A percentile compares a stretch with the other conserved stretches of the same genome.
phyloP scores from a whole-genome alignment of 805 yeast genomes.

The Kuraishia cidri region DNA sequence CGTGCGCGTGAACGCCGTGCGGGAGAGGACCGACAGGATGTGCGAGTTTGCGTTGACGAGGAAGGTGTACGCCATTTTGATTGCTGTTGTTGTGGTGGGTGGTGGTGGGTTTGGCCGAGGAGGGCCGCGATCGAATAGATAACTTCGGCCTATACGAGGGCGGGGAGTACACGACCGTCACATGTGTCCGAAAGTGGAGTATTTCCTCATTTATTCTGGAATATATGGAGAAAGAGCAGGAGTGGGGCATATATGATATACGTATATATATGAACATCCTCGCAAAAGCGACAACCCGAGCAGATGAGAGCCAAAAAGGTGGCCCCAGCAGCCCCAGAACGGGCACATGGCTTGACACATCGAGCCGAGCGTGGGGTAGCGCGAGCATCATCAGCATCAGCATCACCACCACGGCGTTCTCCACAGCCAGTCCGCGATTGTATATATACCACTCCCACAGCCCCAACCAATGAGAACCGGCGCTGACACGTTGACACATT shows the following conservation, averaged over 20 bases:
- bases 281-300: too few relatives aligned
- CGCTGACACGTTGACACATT: too few relatives aligned
- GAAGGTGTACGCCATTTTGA: background rate
- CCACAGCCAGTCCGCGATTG: too few relatives aligned
- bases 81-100: background rate
- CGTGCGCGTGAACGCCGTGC: conserved; percentile 9
- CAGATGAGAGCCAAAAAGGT: too few relatives aligned
- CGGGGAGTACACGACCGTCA: background rate
- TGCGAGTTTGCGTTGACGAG: background rate
- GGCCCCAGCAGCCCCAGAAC: too few relatives aligned
- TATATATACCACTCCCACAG: too few relatives aligned
- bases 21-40: background rate
- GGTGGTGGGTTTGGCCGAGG: background rate
- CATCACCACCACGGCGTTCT: too few relatives aligned
- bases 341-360: too few relatives aligned
- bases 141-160: background rate
- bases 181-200: background rate
- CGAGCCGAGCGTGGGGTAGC: too few relatives aligned
- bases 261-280: too few relatives aligned
- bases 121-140: background rate
- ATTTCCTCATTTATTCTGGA: background rate
- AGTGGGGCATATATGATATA: background rate
- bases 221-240: background rate
- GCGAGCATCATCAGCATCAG: too few relatives aligned
- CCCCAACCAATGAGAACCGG: too few relatives aligned